Percentiles rank a stretch among this genome's conserved stretches.
These are phyloP conservation scores for Tubosaeta sp. DNA, from an alignment of 768 basidiomycete genomes.

Conservation along the genomic window DNA sequence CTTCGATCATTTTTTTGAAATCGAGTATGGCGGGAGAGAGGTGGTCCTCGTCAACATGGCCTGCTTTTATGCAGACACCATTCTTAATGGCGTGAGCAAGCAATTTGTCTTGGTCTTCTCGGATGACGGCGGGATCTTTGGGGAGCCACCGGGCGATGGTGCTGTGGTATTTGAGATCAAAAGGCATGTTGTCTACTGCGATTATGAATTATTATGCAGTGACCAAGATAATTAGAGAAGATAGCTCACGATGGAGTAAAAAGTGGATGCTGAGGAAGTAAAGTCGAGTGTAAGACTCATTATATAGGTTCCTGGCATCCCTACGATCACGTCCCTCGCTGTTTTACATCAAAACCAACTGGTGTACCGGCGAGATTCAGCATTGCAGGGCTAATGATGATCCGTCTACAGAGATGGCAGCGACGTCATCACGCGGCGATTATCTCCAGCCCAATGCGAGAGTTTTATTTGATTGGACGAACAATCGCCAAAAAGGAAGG, in stretches of 20 bases:
- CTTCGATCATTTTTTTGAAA: slow-evolving; percentile 24
- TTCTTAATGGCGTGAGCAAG: slow-evolving; percentile 22
- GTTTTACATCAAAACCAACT: background rate
- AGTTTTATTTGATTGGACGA: background rate
- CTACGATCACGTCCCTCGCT: background rate
- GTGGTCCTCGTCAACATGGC: slow-evolving; percentile 5
- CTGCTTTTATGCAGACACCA: slow-evolving; percentile 8
- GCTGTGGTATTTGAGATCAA: slow-evolving; percentile 17
- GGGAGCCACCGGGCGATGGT: slow-evolving; percentile 21
- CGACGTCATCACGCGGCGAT: background rate
- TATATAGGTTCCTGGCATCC: slow-evolving; percentile 1
- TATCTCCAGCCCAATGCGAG: background rate
- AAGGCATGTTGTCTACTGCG: slow-evolving; percentile 10
- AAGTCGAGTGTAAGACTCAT: background rate
- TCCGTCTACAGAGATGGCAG: background rate
- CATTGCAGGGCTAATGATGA: background rate
- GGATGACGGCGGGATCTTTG: slow-evolving; percentile 10
- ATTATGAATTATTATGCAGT: background rate
- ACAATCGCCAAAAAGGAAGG: background rate
- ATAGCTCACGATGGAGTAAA: slow-evolving; percentile 1
- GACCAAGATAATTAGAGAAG: too few relatives aligned
- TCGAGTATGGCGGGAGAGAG: slow-evolving; percentile 13
- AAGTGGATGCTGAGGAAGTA: background rate
- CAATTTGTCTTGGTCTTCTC: slow-evolving; percentile 19
- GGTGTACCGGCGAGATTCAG: background rate